phyloP scores from a whole-genome alignment of 805 yeast species.

The Tetrapisispora pingtungensis region DNA sequence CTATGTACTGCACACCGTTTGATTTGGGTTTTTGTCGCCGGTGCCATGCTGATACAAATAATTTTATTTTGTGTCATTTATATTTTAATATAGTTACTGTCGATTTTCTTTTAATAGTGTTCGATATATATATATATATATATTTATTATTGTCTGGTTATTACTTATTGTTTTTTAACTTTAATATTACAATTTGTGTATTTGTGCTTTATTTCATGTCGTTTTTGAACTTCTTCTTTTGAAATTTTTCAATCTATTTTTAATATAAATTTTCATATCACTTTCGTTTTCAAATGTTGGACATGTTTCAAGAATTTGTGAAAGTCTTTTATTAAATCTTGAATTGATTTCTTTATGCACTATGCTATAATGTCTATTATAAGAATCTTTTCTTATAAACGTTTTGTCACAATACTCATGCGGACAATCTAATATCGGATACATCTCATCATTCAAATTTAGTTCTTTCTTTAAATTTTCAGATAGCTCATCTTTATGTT shows the following conservation, averaged over 20 bases:
- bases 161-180: neutral
- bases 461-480: slow-evolving; percentile 18
- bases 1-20: too few relatives aligned
- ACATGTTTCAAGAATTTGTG: slow-evolving; percentile 18
- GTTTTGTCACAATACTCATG: slow-evolving; percentile 35
- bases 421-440: slow-evolving; percentile 26
- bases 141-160: too few relatives aligned
- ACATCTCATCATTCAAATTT: slow-evolving; percentile 23
- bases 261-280: slow-evolving; percentile 7
- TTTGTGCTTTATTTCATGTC: neutral
- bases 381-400: slow-evolving; percentile 45
- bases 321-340: slow-evolving; percentile 32
- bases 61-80: too few relatives aligned
- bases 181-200: neutral
- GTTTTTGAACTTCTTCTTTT: slow-evolving; percentile 1
- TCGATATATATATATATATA: too few relatives aligned
- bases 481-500: slow-evolving; percentile 31
- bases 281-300: slow-evolving; percentile 8
- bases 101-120: too few relatives aligned
- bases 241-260: slow-evolving; percentile 6
- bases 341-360: slow-evolving; percentile 37
- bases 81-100: too few relatives aligned
- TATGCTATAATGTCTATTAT: slow-evolving; percentile 41
- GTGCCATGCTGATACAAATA: too few relatives aligned
- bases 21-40: too few relatives aligned